These are phyloP conservation scores for Cephaloascus fragrans DNA, from an alignment of 805 yeast species.

Conservation along the genomic window DNA sequence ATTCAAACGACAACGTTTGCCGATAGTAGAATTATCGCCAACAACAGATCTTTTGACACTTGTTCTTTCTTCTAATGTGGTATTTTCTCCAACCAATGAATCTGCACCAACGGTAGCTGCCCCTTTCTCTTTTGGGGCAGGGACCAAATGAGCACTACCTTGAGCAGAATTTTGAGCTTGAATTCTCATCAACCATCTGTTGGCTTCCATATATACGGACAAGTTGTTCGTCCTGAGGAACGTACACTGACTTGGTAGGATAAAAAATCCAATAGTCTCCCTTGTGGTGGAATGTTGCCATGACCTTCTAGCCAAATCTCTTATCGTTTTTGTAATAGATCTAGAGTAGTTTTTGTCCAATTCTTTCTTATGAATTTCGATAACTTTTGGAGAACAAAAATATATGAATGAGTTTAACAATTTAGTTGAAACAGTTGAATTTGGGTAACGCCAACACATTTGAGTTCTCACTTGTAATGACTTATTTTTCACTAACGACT, in stretches of 20 bases:
- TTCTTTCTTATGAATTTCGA: slow-evolving; percentile 35
- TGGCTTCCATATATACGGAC: slow-evolving; percentile 82
- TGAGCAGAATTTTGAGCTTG: slow-evolving; percentile 36
- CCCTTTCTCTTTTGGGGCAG: slow-evolving; percentile 33
- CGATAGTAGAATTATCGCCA: slow-evolving; percentile 67
- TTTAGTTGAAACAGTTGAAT: slow-evolving; percentile 65
- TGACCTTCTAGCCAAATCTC: slow-evolving; percentile 85
- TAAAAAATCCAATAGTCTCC: slow-evolving; percentile 60
- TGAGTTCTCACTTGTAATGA: slow-evolving; percentile 73
- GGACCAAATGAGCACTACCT: slow-evolving; percentile 9
- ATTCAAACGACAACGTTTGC: slow-evolving; percentile 78
- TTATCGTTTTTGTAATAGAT: slow-evolving; percentile 56
- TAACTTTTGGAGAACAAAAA: slow-evolving; percentile 46
- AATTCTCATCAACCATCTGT: slow-evolving; percentile 61
- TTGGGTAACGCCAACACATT: slow-evolving; percentile 83
- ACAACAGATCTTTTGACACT: slow-evolving; percentile 80
- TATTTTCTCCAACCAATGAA: slow-evolving; percentile 60
- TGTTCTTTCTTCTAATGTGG: slow-evolving; percentile 72
- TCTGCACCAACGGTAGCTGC: slow-evolving; percentile 83
- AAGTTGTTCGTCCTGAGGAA: slow-evolving; percentile 75
- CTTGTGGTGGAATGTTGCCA: slow-evolving; percentile 66
- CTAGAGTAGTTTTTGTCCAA: slow-evolving; percentile 26
- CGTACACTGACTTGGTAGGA: slow-evolving; percentile 57
- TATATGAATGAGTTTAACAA: slow-evolving; percentile 67
- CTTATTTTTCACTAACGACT: slow-evolving; percentile 62